Base-by-base conservation (phyloP, 1,284 basidiomycete species). In the Xerocomus amazonicus region DNA sequence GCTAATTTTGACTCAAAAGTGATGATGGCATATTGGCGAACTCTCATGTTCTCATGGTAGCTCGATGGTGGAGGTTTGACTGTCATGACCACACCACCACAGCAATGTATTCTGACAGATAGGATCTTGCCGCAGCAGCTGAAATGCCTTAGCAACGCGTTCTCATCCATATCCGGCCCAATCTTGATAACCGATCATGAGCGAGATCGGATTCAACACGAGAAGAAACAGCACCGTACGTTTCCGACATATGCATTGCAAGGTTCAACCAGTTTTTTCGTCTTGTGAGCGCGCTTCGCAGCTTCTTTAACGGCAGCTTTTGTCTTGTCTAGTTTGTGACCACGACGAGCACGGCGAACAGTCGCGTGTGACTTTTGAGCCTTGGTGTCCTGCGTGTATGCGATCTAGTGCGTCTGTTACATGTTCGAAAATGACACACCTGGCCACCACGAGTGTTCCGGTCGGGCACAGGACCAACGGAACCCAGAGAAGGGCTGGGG, bases 221-320 rank as follows among this genome's bases (percentile, higher is more conserved):
- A 23, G 27, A 19, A 9, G 17, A 12, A 14, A 34, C 1, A 5
- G 14, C 10, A 35, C 34, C 79, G 54, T 56, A 85, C 83, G 59
- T 84, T 84, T 34, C 83, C 83, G 26, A 83, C 78, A 59, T 72
- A 84, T 17, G 80, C 69, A 51, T 69, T 69, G 19, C 67, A 67
- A 38, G 61, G 65, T 9, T 58, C 59, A 4, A 23, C 39, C 12
- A 48, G 3, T 3, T 44, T 45, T 26, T 54, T 56, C 23, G 48
- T 42, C 27, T 2, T 52, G 17, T 53, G 45, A 9, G 13, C 52
- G 19, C 61, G 63, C 45, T 50, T 65, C 14, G 53, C 56, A 7
- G 63, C 63, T 1, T 56, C 47, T n/a, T 56, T 56, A 32, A 45
- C 45, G 14, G 57, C 63, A 17, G 16, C 41, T 31, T 53, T 54